Conservation (phyloP, 768 basidiomycete species). For the Mycena vulgaris region DNA sequence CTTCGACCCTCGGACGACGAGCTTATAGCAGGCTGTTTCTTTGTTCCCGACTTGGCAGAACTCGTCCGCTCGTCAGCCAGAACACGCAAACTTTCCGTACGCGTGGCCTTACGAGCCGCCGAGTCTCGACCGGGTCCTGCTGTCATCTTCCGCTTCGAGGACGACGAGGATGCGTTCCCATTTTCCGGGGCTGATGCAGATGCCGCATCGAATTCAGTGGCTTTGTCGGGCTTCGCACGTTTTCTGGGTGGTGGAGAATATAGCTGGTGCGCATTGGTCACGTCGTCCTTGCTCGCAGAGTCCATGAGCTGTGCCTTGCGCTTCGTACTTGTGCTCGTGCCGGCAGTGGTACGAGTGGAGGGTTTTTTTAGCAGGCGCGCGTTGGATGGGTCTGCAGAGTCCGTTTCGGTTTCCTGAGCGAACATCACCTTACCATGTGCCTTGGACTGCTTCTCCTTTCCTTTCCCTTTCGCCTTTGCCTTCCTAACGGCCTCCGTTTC, state of each 20-base stretch:
- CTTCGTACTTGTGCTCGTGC: constrained; percentile 2
- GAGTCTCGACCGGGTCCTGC: constrained; percentile 30
- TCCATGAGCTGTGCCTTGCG: constrained; percentile 29
- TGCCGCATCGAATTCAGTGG: background rate
- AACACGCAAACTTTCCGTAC: constrained; percentile 24
- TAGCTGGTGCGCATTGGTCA: constrained; percentile 1
- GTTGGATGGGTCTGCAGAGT: constrained; percentile 25
- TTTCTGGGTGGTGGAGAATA: constrained; percentile 27
- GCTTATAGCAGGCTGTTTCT: background rate
- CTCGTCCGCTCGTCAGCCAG: constrained; percentile 23
- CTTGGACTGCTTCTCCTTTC: constrained; percentile 7
- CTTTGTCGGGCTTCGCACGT: constrained; percentile 22
- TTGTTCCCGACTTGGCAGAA: background rate
- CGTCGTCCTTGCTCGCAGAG: constrained; percentile 26
- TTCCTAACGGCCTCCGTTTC: background rate
- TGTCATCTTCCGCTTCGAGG: constrained; percentile 22
- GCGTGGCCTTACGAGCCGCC: background rate
- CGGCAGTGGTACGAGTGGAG: background rate
- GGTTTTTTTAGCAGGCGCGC: constrained; percentile 11
- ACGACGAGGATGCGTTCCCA: constrained; percentile 2
- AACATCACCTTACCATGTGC: constrained; percentile 21
- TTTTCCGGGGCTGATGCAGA: constrained; percentile 1
- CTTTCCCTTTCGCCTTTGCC: constrained; percentile 17
- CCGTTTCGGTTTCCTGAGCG: constrained; percentile 16
- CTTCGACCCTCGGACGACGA: constrained; percentile 13